Percentiles rank a stretch among this genome's conserved stretches.
phyloP scores from a whole-genome alignment of 2,329 filamentous ascomycete genomes.

The Colletotrichum tropicicola region DNA sequence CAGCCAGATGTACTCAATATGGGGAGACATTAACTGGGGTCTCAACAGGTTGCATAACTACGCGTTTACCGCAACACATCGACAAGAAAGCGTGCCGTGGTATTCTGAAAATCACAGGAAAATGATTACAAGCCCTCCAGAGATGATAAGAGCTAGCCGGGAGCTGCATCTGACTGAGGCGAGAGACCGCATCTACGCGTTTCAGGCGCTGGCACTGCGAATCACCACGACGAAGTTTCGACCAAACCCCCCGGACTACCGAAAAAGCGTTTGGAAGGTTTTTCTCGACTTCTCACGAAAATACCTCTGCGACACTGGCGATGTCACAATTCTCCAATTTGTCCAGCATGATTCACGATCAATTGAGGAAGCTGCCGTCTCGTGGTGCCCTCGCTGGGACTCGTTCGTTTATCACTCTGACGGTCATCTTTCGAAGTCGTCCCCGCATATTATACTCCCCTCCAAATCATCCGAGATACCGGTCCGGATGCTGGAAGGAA shows the following conservation, averaged over 20 bases:
- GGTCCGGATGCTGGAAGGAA: too few species aligned
- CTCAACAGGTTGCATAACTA: constrained; percentile 44
- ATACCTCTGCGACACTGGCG: not conserved
- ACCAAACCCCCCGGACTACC: not conserved
- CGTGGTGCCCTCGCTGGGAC: not conserved
- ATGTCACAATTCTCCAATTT: not conserved
- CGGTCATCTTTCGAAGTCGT: too few species aligned
- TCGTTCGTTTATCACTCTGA: not conserved
- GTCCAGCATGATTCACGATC: not conserved
- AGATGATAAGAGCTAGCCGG: constrained; percentile 42
- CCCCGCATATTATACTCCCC: too few species aligned
- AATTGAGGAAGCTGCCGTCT: not conserved
- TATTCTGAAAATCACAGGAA: not conserved
- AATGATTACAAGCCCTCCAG: constrained; percentile 26
- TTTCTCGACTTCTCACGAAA: not conserved
- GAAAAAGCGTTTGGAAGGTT: not conserved
- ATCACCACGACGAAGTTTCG: not conserved
- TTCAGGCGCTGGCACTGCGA: constrained; percentile 31
- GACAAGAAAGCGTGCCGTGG: not conserved
- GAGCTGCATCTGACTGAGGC: constrained; percentile 6
- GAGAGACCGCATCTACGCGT: constrained; percentile 44
- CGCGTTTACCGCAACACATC: constrained; percentile 38
- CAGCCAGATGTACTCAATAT: not conserved
- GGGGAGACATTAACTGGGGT: constrained; percentile 2
- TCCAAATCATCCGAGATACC: too few species aligned